Evolutionary conservation across 495 filamentous ascomycete genomes (phyloP).

Genomic region (Aspergillus olivimuriae): DNA sequence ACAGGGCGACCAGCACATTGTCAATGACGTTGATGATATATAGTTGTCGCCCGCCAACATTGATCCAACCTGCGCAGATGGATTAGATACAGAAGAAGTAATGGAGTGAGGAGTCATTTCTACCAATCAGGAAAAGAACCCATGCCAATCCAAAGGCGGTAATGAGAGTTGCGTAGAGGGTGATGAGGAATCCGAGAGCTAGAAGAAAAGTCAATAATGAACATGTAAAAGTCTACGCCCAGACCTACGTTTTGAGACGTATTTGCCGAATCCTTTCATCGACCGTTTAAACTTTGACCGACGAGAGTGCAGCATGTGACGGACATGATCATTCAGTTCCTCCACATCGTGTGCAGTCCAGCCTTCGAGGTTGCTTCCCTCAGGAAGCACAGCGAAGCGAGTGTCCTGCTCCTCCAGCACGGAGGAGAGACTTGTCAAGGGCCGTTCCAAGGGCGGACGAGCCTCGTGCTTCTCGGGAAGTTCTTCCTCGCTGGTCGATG

Average conservation of each 20-base stretch:
- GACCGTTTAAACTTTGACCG: constrained; percentile 67
- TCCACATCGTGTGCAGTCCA: constrained; percentile 65
- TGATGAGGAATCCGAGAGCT: constrained; percentile 69
- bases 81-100: not conserved
- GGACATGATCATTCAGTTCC: constrained; percentile 72
- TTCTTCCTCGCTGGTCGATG: constrained; percentile 19
- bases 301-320: constrained; percentile 75
- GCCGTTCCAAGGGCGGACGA: constrained; percentile 23
- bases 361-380: constrained; percentile 57
- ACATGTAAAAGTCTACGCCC: not conserved
- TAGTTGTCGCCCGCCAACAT: constrained; percentile 61
- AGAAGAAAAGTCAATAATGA: not conserved
- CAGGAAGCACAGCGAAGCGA: constrained; percentile 38
- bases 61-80: constrained; percentile 57
- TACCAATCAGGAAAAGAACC: constrained; percentile 76
- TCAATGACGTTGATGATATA: constrained; percentile 74
- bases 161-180: constrained; percentile 72
- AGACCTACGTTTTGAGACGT: constrained; percentile 56
- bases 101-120: too few species aligned
- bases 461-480: constrained; percentile 18
- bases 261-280: constrained; percentile 71
- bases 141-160: constrained; percentile 76
- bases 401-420: constrained; percentile 23
- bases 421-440: constrained; percentile 29
- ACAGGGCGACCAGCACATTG: constrained; percentile 68